A percentile compares a stretch with the other conserved stretches of the same genome.
Evolutionary conservation across 2,329 filamentous ascomycete genomes (phyloP).

Genomic region (Stachybotrys chlorohalonatus): DNA sequence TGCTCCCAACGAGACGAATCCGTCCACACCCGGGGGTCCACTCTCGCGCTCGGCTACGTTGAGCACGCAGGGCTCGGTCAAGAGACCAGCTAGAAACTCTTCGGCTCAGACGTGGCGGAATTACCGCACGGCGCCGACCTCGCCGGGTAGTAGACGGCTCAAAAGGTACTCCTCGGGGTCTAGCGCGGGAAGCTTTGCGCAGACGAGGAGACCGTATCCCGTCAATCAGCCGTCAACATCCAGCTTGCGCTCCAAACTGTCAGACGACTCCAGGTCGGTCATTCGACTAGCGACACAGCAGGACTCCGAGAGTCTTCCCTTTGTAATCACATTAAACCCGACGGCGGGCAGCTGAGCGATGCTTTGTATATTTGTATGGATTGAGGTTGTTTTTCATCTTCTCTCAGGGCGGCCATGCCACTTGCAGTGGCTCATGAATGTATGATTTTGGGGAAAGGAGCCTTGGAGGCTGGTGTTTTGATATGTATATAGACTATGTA

Average conservation of each 20-base stretch:
- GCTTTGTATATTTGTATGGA: too few species aligned
- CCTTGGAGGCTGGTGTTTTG: neutral
- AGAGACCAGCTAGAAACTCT: slow-evolving; percentile 24
- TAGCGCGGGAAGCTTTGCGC: slow-evolving; percentile 31
- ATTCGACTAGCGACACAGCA: slow-evolving; percentile 36
- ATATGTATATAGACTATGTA: neutral
- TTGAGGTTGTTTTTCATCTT: too few species aligned
- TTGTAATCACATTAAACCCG: slow-evolving; percentile 25
- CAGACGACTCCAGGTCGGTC: slow-evolving; percentile 31
- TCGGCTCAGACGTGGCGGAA: slow-evolving; percentile 34
- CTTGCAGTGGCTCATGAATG: neutral
- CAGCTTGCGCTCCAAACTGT: slow-evolving; percentile 28
- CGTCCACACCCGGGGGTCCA: slow-evolving; percentile 27
- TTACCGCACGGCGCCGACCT: slow-evolving; percentile 46
- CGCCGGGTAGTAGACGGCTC: slow-evolving; percentile 34
- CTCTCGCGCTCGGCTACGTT: slow-evolving; percentile 16
- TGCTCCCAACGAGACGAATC: slow-evolving; percentile 30
- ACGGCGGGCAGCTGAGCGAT: slow-evolving; percentile 16
- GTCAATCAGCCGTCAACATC: slow-evolving; percentile 26
- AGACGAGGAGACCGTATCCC: slow-evolving; percentile 30
- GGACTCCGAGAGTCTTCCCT: slow-evolving; percentile 22
- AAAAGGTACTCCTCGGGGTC: slow-evolving; percentile 25
- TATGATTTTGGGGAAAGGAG: neutral
- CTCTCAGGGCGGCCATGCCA: neutral
- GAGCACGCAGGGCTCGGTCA: slow-evolving; percentile 22